phyloP scores from a whole-genome alignment of 2,329 filamentous ascomycete species.

The Cladorrhinum sp. region DNA sequence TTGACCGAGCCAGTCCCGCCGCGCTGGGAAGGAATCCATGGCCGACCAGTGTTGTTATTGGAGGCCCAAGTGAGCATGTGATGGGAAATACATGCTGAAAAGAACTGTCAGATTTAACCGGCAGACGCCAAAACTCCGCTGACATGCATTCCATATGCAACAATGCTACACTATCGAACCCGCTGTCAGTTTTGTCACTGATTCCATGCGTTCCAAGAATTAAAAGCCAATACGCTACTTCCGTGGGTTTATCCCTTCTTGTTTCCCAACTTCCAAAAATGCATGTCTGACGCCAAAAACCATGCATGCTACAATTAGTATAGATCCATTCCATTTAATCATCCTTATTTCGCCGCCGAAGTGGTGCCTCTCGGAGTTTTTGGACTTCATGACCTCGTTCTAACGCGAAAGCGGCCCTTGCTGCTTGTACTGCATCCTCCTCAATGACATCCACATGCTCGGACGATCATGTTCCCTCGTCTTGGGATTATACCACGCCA shows the following conservation, averaged over 20 bases:
- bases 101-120: too few relatives aligned
- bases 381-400: background rate
- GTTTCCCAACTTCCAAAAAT: background rate
- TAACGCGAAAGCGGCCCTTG: conserved; percentile 1
- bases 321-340: background rate
- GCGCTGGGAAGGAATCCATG: too few relatives aligned
- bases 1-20: background rate
- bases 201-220: background rate
- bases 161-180: background rate
- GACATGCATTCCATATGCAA: background rate
- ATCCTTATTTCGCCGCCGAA: background rate
- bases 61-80: too few relatives aligned
- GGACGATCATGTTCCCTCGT: conserved; percentile 43
- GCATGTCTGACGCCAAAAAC: background rate
- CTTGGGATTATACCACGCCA: conserved; percentile 56
- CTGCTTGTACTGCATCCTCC: conserved; percentile 37
- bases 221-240: background rate
- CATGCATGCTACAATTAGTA: background rate
- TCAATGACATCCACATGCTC: conserved; percentile 39
- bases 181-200: too few relatives aligned
- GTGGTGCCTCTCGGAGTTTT: background rate
- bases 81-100: too few relatives aligned
- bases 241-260: background rate
- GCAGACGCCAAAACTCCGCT: background rate
- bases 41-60: too few relatives aligned